Evolutionary conservation across 345 rosid species (phyloP).

Genomic region (Turnera subulata): DNA sequence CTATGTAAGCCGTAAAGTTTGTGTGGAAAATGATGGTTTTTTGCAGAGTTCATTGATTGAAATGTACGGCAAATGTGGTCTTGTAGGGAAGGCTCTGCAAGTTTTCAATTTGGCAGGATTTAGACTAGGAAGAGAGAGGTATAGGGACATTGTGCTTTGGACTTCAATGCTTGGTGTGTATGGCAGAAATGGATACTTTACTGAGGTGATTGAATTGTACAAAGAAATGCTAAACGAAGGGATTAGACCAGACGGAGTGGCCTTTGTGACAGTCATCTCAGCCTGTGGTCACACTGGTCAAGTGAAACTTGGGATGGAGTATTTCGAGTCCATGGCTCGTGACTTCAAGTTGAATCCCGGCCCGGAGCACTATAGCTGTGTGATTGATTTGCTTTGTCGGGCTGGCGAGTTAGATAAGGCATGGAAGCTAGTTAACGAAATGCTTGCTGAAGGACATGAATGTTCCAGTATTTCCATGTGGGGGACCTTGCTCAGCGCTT

Average conservation of each 20-base stretch:
- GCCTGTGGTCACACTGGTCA: conserved; percentile 60
- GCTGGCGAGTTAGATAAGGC: conserved; percentile 54
- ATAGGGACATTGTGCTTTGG: conserved; percentile 52
- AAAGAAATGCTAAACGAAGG: conserved; percentile 40
- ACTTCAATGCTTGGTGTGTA: conserved; percentile 52
- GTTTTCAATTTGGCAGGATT: conserved; percentile 37
- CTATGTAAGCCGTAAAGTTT: conserved; percentile 26
- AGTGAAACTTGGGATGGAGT: conserved; percentile 43
- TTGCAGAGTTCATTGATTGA: conserved; percentile 58
- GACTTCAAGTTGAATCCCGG: conserved; percentile 37
- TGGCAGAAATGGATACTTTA: conserved; percentile 39
- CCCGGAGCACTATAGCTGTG: conserved; percentile 50
- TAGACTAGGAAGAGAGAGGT: conserved; percentile 15
- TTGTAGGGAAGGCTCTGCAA: conserved; percentile 35
- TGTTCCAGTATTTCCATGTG: conserved; percentile 40
- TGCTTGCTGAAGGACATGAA: conserved; percentile 29
- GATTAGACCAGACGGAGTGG: conserved; percentile 44
- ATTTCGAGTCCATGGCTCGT: conserved; percentile 40
- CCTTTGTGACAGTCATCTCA: conserved; percentile 48
- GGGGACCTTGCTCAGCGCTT: conserved; percentile 54
- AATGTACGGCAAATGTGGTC: conserved; percentile 59
- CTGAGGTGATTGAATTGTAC: conserved; percentile 36
- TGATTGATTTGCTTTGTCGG: conserved; percentile 51
- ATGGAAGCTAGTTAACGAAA: conserved; percentile 39
- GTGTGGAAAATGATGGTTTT: conserved; percentile 36